phyloP scores from a whole-genome alignment of 1,139 yeast species.

The Eremothecium coryli region DNA sequence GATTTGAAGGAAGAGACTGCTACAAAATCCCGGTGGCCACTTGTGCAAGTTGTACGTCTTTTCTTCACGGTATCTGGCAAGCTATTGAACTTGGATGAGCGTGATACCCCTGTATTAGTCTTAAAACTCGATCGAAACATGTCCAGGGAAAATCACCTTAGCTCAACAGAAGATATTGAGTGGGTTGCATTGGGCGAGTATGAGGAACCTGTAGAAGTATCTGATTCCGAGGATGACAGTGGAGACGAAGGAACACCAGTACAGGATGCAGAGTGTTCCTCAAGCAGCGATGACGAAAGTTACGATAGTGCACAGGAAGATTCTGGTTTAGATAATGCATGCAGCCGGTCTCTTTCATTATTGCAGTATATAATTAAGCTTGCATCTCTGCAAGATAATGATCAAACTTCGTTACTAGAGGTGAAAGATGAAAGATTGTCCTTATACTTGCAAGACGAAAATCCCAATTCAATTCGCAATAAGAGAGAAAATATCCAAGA shows the following conservation, averaged over 20 bases:
- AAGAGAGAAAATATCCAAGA: slow-evolving; percentile 13
- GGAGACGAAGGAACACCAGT: slow-evolving; percentile 18
- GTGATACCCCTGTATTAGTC: slow-evolving; percentile 61
- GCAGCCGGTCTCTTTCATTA: slow-evolving; percentile 40
- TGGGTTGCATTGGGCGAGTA: slow-evolving; percentile 32
- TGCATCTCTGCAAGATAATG: slow-evolving; percentile 53
- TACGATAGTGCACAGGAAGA: slow-evolving; percentile 7
- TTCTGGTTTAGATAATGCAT: slow-evolving; percentile 2
- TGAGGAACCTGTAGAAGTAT: slow-evolving; percentile 14
- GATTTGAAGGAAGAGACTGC: slow-evolving; percentile 36
- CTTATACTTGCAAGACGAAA: slow-evolving; percentile 55
- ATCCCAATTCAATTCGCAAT: slow-evolving; percentile 21
- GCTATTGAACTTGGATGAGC: slow-evolving; percentile 53
- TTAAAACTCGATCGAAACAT: slow-evolving; percentile 39
- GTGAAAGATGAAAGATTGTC: slow-evolving; percentile 62
- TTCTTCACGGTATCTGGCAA: slow-evolving; percentile 71
- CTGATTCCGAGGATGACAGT: slow-evolving; percentile 20
- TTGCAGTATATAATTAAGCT: slow-evolving; percentile 60
- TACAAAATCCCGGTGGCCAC: slow-evolving; percentile 32
- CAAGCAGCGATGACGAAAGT: slow-evolving; percentile 9
- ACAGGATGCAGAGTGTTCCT: slow-evolving; percentile 17
- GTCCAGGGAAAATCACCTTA: slow-evolving; percentile 9
- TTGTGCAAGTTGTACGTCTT: slow-evolving; percentile 41
- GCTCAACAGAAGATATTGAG: slow-evolving; percentile 17
- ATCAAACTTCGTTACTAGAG: slow-evolving; percentile 44